Evolutionary conservation across 768 basidiomycete genomes (phyloP).

Genomic region (Macrolepiota albuminosa): DNA sequence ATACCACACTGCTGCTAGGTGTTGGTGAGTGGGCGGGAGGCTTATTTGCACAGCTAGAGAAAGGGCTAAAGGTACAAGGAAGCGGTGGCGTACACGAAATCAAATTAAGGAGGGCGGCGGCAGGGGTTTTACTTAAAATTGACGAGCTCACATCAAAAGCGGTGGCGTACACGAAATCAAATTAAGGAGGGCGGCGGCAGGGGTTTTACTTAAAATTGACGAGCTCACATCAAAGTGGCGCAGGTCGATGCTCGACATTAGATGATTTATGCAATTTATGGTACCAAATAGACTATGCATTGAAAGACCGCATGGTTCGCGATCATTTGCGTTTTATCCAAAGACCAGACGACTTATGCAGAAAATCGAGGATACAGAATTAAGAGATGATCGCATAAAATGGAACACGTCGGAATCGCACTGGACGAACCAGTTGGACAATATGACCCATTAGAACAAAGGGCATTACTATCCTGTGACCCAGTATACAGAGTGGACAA

Average conservation of each 20-base stretch:
- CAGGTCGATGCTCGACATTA: constrained; percentile 51
- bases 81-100: constrained; percentile 63
- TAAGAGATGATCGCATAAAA: too few relatives aligned
- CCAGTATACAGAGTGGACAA: too few relatives aligned
- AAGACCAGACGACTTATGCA: not conserved
- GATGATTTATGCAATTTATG: constrained; percentile 4
- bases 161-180: constrained; percentile 63
- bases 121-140: constrained; percentile 78
- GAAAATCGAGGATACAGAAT: not conserved
- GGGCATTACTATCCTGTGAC: too few relatives aligned
- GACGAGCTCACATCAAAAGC: constrained; percentile 61
- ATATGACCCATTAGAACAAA: too few relatives aligned
- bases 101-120: constrained; percentile 62
- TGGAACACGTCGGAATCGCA: too few relatives aligned
- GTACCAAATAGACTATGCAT: not conserved
- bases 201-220: constrained; percentile 77
- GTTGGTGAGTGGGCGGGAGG: constrained; percentile 77
- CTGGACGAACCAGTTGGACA: too few relatives aligned
- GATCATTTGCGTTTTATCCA: not conserved
- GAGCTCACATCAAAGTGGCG: constrained; percentile 66
- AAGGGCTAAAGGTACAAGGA: constrained; percentile 55
- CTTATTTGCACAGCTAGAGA: constrained; percentile 61
- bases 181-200: constrained; percentile 67
- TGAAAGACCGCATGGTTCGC: not conserved
- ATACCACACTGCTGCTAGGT: constrained; percentile 64